A percentile compares a stretch with the other conserved stretches of the same genome.
Conservation (phyloP, 805 yeast genomes). For the Candida corydali region DNA sequence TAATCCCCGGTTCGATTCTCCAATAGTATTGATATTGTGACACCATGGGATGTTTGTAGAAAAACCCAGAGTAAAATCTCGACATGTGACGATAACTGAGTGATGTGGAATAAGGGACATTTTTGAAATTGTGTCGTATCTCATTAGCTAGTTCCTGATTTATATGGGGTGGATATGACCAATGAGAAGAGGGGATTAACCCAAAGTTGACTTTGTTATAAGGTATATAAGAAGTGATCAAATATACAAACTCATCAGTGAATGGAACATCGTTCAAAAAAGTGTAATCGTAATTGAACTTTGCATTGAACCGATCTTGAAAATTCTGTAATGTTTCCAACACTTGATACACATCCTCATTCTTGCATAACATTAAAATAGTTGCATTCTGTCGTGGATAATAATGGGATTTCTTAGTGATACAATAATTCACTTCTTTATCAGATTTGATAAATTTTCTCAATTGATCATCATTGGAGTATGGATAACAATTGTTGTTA, state of each 20-base stretch:
- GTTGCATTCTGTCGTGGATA: conserved; percentile 52
- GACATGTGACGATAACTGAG: conserved; percentile 72
- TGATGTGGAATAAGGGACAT: conserved; percentile 48
- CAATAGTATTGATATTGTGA: conserved; percentile 63
- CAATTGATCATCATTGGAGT: not conserved
- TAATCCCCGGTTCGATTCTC: conserved; percentile 73
- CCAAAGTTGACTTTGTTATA: conserved; percentile 61
- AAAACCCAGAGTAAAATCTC: conserved; percentile 49
- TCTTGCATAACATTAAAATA: conserved; percentile 66
- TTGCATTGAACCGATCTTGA: conserved; percentile 61
- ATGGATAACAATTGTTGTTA: conserved; percentile 1
- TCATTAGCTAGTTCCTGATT: conserved; percentile 30
- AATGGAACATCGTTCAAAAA: conserved; percentile 71
- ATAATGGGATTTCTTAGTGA: not conserved
- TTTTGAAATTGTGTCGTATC: conserved; percentile 1
- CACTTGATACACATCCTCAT: conserved; percentile 55
- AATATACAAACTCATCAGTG: conserved; percentile 47
- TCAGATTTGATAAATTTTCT: conserved; percentile 2
- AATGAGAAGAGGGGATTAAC: conserved; percentile 53
- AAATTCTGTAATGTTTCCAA: conserved; percentile 57
- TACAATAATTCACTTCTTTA: not conserved
- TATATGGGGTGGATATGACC: conserved; percentile 69
- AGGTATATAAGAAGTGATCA: conserved; percentile 48
- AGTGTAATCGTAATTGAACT: conserved; percentile 72
- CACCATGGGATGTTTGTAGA: conserved; percentile 57